Base-by-base conservation (phyloP, 2,329 filamentous ascomycete genomes). In the Fusarium solani-melongenae region DNA sequence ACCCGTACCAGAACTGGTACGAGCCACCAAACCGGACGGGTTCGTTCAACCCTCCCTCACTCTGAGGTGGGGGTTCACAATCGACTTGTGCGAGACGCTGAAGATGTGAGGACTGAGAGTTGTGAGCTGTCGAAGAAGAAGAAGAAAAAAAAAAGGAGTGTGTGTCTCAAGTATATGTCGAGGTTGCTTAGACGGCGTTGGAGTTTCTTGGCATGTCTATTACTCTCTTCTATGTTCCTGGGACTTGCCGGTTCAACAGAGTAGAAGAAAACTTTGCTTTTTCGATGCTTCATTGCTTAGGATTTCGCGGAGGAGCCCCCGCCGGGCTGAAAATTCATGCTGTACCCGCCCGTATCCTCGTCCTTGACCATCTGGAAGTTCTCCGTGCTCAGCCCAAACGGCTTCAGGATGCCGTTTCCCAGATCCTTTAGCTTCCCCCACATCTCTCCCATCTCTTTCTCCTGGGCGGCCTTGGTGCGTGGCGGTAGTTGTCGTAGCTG, bases 361-460 rank as follows among this genome's bases (percentile, higher is more conserved):
- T 98, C 96, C 83, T 98, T 94, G 31, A 93, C 91, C 88, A 98
- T 97, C 72, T 98, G 91, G 80, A 99, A 98, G 81, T 97, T 98
- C 53, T 97, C 92, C 12, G 96, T 98, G 67, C 93, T 97, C 75
- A 99, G 83, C 1, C 96, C 96, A 85, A 98, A 98, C 1, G 96
- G 96, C 80, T 93, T 97, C 59, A 99, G 82, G 17, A 99, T 90
- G 1, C 95, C 94, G 80, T 99, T 98, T 0, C 96, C 96, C 69
- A 99, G 85, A 83, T 93, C 91, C 81, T 97, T 98, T 77, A 99
- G 84, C 85, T 98, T 98, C 20, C 93, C 94, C 95, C 98, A 97
- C 95, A 98, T 98, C 84, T 99, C 96, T 4, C 89, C 92, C 89
- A 96, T 94, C 83, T 99, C 96, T 76, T 88, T 89, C 79, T 98